These are phyloP conservation scores for Hyaloscypha bicolor DNA, from an alignment of 495 filamentous ascomycete genomes.

Conservation along the genomic window DNA sequence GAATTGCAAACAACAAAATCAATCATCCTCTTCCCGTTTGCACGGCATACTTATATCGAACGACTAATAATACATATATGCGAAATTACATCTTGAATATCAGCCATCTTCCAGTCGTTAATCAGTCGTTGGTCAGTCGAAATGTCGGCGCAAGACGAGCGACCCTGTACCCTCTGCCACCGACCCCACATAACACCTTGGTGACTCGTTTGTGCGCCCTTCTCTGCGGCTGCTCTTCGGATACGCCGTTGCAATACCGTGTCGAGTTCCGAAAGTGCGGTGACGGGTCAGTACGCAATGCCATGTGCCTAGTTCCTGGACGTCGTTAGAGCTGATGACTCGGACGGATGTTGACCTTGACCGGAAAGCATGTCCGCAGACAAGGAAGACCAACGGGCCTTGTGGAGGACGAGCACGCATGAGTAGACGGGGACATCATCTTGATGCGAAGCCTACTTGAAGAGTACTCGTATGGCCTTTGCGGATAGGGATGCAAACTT, in stretches of 20 bases:
- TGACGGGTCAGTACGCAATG: neutral
- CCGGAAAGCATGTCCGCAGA: neutral
- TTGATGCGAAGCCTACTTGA: neutral
- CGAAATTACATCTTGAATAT: neutral
- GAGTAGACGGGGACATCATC: neutral
- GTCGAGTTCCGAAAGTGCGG: neutral
- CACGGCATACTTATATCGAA: neutral
- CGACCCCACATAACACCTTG: neutral
- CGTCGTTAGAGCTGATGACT: neutral
- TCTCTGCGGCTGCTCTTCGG: neutral
- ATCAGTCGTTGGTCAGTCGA: too few species aligned
- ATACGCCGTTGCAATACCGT: neutral
- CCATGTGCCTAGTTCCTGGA: neutral
- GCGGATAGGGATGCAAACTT: neutral
- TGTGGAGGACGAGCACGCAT: neutral
- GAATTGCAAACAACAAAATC: neutral
- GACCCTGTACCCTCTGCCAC: neutral
- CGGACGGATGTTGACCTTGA: neutral
- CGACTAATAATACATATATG: neutral
- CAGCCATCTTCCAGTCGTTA: too few species aligned
- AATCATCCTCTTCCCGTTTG: neutral
- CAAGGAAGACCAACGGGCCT: neutral
- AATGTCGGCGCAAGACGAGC: too few species aligned
- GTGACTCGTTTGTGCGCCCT: neutral
- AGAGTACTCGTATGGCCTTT: neutral